phyloP scores from a whole-genome alignment of 768 basidiomycete genomes.

The Russula sp. region DNA sequence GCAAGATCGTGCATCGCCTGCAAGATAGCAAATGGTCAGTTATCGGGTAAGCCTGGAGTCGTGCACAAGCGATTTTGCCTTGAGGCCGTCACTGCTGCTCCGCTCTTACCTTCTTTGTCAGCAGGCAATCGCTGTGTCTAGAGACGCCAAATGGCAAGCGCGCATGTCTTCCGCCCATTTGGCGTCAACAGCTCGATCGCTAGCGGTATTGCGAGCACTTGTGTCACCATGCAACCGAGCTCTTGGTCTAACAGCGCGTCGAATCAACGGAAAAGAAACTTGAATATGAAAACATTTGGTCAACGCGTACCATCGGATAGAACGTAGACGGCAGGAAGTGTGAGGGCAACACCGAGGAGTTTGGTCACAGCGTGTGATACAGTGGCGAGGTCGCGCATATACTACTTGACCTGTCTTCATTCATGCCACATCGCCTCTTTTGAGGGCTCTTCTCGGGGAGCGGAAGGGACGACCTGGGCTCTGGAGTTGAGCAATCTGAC shows the following conservation, averaged over 20 bases:
- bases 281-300: neutral
- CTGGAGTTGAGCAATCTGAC: constrained; percentile 5
- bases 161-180: constrained; percentile 82
- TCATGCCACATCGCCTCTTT: constrained; percentile 63
- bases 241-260: constrained; percentile 44
- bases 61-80: constrained; percentile 38
- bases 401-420: constrained; percentile 66
- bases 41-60: neutral
- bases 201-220: constrained; percentile 66
- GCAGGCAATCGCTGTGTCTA: constrained; percentile 65
- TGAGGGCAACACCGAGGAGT: constrained; percentile 54
- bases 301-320: constrained; percentile 55
- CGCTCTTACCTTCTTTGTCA: constrained; percentile 80
- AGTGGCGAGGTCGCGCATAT: constrained; percentile 73
- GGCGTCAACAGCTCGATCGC: constrained; percentile 66
- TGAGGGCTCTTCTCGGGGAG: constrained; percentile 63
- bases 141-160: constrained; percentile 67
- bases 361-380: constrained; percentile 66
- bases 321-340: constrained; percentile 49
- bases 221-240: constrained; percentile 52
- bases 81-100: constrained; percentile 71
- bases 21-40: constrained; percentile 4
- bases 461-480: constrained; percentile 38
- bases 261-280: constrained; percentile 1
- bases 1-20: constrained; percentile 72